Conservation (phyloP, 208 protist genomes). For the Phytomonas serpens region DNA sequence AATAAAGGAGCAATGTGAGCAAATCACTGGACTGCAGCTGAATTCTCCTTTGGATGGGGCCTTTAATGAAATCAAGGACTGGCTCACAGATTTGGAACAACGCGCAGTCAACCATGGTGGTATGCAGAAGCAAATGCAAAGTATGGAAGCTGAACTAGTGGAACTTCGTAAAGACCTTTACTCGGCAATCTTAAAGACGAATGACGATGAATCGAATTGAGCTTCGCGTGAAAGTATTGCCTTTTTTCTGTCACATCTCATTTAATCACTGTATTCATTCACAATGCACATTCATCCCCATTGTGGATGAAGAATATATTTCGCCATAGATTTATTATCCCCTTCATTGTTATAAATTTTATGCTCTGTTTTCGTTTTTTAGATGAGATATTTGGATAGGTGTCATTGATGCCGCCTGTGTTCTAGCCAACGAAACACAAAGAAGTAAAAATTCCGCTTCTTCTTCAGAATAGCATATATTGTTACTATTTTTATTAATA, state of each 20-base stretch:
- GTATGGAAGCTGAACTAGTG: slow-evolving; percentile 31
- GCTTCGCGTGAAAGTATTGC: neutral
- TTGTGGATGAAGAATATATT: neutral
- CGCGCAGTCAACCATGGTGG: slow-evolving; percentile 45
- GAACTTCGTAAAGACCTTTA: slow-evolving; percentile 21
- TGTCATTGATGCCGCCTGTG: neutral
- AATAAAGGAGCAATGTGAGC: slow-evolving; percentile 27
- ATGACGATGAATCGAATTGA: slow-evolving; percentile 1
- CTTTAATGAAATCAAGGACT: slow-evolving; percentile 80
- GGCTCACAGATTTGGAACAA: slow-evolving; percentile 69
- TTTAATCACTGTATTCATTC: neutral
- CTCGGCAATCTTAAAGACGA: neutral
- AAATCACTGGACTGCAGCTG: slow-evolving; percentile 26
- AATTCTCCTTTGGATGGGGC: slow-evolving; percentile 37
- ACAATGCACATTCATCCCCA: neutral
- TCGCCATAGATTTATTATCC: neutral
- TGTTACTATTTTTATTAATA: neutral
- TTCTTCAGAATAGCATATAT: neutral
- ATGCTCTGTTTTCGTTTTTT: neutral
- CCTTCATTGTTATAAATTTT: neutral
- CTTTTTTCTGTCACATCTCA: neutral
- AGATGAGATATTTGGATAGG: neutral
- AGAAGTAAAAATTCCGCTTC: too few species aligned
- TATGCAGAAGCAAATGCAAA: slow-evolving; percentile 37
- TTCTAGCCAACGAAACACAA: neutral